These are phyloP conservation scores for Phyllostachys edulis DNA, from an alignment of 176 grass and related monocot species.

Conservation along the genomic window DNA sequence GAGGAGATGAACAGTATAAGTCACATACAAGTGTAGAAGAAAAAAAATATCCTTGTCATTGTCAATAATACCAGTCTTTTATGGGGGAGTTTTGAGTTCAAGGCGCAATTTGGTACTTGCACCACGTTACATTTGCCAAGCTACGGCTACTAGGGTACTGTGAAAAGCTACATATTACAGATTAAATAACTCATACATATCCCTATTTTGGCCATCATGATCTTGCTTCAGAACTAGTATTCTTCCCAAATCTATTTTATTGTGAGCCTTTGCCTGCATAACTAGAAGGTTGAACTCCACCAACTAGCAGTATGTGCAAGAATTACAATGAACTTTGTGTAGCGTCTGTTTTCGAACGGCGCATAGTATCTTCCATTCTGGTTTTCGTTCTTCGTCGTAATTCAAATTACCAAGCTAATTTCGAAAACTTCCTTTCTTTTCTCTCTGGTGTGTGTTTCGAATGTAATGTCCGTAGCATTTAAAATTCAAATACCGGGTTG, in stretches of 20 bases:
- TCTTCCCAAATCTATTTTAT: slow-evolving; percentile 27
- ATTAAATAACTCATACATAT: not conserved
- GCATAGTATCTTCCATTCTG: too few species aligned
- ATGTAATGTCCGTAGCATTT: too few species aligned
- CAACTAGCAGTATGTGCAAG: not conserved
- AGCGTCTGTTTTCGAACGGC: too few species aligned
- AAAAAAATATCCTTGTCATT: too few species aligned
- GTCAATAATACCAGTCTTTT: not conserved
- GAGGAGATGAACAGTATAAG: too few species aligned
- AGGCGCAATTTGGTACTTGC: not conserved
- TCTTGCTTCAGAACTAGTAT: not conserved
- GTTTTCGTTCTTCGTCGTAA: too few species aligned
- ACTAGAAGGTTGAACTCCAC: not conserved
- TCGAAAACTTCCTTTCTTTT: too few species aligned
- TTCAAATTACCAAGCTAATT: too few species aligned
- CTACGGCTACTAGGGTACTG: not conserved
- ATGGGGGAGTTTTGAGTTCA: not conserved
- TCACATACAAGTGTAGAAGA: too few species aligned
- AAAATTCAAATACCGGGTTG: too few species aligned
- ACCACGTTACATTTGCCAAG: not conserved
- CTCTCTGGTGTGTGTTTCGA: too few species aligned
- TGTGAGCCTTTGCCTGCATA: not conserved
- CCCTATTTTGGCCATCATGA: not conserved
- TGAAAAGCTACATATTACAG: not conserved
- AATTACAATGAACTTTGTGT: not conserved